These are phyloP conservation scores for Cyclotella kingstonii DNA, from an alignment of 108 stramenopile species.

Conservation along the genomic window DNA sequence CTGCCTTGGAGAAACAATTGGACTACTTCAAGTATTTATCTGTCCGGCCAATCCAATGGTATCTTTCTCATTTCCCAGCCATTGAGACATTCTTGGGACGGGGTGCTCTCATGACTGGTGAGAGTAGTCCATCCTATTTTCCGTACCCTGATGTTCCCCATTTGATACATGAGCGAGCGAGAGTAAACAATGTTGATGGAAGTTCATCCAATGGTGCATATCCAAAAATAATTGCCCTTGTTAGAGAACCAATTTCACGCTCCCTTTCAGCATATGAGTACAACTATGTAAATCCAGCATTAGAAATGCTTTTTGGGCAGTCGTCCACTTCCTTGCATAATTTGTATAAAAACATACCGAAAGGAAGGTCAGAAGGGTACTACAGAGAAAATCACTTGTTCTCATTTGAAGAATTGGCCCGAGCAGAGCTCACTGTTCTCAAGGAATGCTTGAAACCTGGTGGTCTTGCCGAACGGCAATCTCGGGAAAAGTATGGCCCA, in stretches of 20 bases:
- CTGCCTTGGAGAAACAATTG: slow-evolving; percentile 79
- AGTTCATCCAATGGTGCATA: neutral
- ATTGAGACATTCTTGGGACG: slow-evolving; percentile 55
- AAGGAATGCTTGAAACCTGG: slow-evolving; percentile 50
- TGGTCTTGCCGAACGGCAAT: slow-evolving; percentile 34
- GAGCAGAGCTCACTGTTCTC: slow-evolving; percentile 65
- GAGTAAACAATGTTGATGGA: neutral
- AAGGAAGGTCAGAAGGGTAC: slow-evolving; percentile 43
- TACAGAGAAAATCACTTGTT: slow-evolving; percentile 60
- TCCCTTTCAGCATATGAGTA: slow-evolving; percentile 70
- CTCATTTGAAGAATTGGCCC: slow-evolving; percentile 70
- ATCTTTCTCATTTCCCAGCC: slow-evolving; percentile 72
- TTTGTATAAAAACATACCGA: slow-evolving; percentile 17
- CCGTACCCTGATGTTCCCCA: slow-evolving; percentile 34
- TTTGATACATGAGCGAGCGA: slow-evolving; percentile 13
- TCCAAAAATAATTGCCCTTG: slow-evolving; percentile 57
- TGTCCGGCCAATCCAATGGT: slow-evolving; percentile 56
- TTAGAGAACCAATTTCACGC: slow-evolving; percentile 68
- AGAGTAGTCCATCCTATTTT: slow-evolving; percentile 78
- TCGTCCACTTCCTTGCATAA: too few relatives aligned
- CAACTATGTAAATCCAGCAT: slow-evolving; percentile 68
- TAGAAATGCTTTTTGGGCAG: slow-evolving; percentile 41
- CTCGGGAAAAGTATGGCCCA: slow-evolving; percentile 9
- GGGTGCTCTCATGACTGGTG: slow-evolving; percentile 80
- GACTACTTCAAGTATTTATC: slow-evolving; percentile 66